A percentile compares a stretch with the other conserved stretches of the same genome.
Conservation (phyloP, 169 alveolate species). For the Plasmodium falciparum region DNA sequence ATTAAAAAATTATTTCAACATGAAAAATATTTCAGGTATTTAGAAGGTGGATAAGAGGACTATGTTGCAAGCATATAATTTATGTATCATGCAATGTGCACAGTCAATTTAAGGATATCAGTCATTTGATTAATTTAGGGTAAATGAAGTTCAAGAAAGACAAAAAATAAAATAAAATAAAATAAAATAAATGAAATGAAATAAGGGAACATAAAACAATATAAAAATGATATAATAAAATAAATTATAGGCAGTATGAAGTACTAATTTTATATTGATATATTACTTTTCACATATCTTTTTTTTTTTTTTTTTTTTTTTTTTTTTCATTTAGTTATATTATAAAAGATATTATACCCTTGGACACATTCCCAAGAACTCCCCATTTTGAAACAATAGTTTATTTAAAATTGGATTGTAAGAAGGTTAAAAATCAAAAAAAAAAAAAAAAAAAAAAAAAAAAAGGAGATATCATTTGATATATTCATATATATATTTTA, state of each 20-base stretch:
- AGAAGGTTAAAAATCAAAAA: conserved; percentile 26
- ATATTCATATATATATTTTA: neutral
- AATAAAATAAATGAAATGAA: too few relatives aligned
- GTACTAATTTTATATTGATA: too few relatives aligned
- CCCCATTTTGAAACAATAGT: conserved; percentile 65
- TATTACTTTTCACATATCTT: conserved; percentile 1
- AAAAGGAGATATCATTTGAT: too few relatives aligned
- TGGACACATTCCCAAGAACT: conserved; percentile 76
- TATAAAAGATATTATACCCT: conserved; percentile 64
- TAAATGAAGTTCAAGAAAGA: neutral
- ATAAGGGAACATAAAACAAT: neutral
- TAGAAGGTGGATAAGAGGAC: conserved; percentile 75
- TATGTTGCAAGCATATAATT: conserved; percentile 45
- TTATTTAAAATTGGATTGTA: conserved; percentile 55
- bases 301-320: neutral
- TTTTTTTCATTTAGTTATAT: conserved; percentile 37
- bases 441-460: neutral
- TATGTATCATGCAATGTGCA: conserved; percentile 68
- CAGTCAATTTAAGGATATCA: conserved; percentile 63
- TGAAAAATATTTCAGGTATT: conserved; percentile 28
- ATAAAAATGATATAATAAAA: too few relatives aligned
- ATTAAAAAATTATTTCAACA: too few relatives aligned
- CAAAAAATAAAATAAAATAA: neutral
- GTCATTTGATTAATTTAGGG: conserved; percentile 69
- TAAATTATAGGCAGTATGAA: too few relatives aligned